Evolutionary conservation across 169 alveolate genomes (phyloP), one percentile per base, ranked within the genome.

Genomic region (Babesia caballi): DNA sequence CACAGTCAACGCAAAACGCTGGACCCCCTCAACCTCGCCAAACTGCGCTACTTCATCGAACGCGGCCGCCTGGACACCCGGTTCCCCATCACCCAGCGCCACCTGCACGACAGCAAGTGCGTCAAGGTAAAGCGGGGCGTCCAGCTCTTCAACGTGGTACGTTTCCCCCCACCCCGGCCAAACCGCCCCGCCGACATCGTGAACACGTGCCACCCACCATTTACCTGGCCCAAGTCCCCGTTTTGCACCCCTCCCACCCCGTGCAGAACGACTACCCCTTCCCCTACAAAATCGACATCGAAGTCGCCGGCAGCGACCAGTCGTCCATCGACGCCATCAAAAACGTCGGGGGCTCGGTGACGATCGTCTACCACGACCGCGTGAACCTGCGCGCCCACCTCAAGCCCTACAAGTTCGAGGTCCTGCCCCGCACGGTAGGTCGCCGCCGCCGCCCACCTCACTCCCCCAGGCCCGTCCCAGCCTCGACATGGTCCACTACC

Each of bases 41-140:
- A 88, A 60, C 42, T 92, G 33, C 89, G 96, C 50, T 85, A 85
- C 47, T 92, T 92, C 69, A 86, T 92, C 50, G 96, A 92, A 51
- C 67, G 77, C 19, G 95, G 95, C 3, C 76, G 96, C 32, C 67
- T 92, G 27, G 96, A 92, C 67, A 59, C 90, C 7, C 61, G 95
- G 23, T 93, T 88, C 66, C 93, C 94, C 11, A 91, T 93, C 23
- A 93, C 96, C 1, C 96, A 93, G 82, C 85, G 96, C 36, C 96
- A 92, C 65, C 85, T 92, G 56, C 58, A 82, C 70, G 96, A 92
- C 82, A 83, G 92, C 57, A 71, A 90, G 33, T 92, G 96, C 67
- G 91, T 88, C 40, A 85, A 76, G 59, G 91, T 87, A 21, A 85
- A 81, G 83, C 70, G 84, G 44, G 96, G 96, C 23, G 94, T 92